Evolutionary conservation across 202 grass and related monocot species (phyloP), one percentile per base, ranked within the genome.

Genomic region (Elaeis oleifera): DNA sequence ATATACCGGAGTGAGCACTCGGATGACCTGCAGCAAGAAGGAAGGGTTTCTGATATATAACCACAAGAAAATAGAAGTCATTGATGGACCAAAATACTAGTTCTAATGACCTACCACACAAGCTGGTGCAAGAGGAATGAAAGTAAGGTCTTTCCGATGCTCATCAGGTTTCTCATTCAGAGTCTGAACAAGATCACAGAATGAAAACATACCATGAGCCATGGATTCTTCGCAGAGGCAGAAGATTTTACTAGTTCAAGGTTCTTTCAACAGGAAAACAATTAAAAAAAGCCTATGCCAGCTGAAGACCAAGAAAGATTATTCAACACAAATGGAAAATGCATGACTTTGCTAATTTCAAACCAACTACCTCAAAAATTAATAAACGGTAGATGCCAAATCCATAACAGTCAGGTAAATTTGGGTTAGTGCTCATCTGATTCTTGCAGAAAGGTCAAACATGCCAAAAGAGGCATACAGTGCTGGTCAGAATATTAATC

Each of bases 91-190:
- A 65, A 56, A 9, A 54, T 27, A 63, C 58, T 5, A 50, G 9
- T 11, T 9, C 58, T 50, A 36, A 59, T 16, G 49, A 68, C 64
- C 28, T 89, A 97, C 88, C 69, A 97, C 94, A 72, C 94, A 97
- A 56, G 94, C 88, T 29, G 94, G 94, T 24, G 94, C 94, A 68
- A 99, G 80, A 44, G 94, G 94, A 53, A 99, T 92, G 69, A 92
- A 99, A 26, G 88, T 84, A 50, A 99, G 85, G 60, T 99, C 88
- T 70, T 99, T 89, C 54, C 84, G 77, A 60, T 73, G 80, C 59
- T 92, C 88, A 58, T 99, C 85, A 50, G 85, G 70, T 66, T 92
- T 85, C 52, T 92, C 94, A 78, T 99, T 99, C 78, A 92, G 69
- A 75, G 80, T 92, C 94, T 99, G 82, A 26, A 23, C 19, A 63